phyloP scores from a whole-genome alignment of 2,329 filamentous ascomycete species.

The Diaporthe capsici region DNA sequence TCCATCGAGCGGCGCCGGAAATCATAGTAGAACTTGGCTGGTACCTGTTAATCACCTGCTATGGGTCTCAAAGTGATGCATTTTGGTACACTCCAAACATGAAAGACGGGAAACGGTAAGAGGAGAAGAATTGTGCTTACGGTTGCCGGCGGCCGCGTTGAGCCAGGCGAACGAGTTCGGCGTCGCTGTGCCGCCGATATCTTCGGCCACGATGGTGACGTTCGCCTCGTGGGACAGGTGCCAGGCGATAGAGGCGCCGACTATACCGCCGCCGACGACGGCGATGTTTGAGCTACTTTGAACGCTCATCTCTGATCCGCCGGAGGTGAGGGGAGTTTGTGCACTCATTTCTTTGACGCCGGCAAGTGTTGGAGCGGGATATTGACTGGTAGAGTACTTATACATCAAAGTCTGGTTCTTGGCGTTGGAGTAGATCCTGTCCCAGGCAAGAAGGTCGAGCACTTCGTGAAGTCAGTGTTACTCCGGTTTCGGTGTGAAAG shows the following conservation, averaged over 20 bases:
- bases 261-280: constrained; percentile 48
- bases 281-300: constrained; percentile 42
- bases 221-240: constrained; percentile 47
- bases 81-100: too few relatives aligned
- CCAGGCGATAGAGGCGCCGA: constrained; percentile 51
- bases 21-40: constrained; percentile 47
- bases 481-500: constrained; percentile 1
- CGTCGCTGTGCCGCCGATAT: constrained; percentile 49
- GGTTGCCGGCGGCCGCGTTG: constrained; percentile 49
- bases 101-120: rapidly evolving
- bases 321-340: background rate
- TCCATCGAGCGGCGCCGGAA: constrained; percentile 49
- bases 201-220: constrained; percentile 49
- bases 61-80: too few relatives aligned
- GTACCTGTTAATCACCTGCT: too few relatives aligned
- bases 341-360: constrained; percentile 14
- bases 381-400: constrained; percentile 8
- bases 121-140: too few relatives aligned
- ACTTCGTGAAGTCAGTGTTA: background rate
- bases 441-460: background rate
- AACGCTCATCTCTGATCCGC: background rate
- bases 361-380: background rate
- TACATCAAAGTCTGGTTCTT: background rate
- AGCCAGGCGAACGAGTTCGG: constrained; percentile 52
- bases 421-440: constrained; percentile 6